Evolutionary conservation across 176 grass and related monocot species (phyloP).

Genomic region (Chrysopogon serrulatus): DNA sequence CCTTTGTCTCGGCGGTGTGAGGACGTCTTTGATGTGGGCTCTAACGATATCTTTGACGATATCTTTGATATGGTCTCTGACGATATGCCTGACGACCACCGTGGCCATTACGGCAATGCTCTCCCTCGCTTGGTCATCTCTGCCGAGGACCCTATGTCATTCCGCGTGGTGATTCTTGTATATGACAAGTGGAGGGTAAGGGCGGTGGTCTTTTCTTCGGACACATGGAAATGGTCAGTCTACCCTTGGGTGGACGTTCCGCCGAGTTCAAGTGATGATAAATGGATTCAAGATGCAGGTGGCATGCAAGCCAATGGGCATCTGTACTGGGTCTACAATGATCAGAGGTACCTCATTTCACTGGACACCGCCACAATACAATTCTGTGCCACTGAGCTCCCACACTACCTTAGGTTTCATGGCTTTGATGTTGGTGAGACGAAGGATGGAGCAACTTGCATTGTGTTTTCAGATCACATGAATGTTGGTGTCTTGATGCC

Average conservation of each 20-base stretch:
- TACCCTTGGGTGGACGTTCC: neutral
- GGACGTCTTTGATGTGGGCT: neutral
- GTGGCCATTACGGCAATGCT: neutral
- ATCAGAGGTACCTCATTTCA: neutral
- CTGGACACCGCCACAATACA: neutral
- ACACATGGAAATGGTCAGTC: neutral
- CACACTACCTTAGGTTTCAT: neutral
- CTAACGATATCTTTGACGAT: too few relatives aligned
- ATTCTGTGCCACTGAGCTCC: neutral
- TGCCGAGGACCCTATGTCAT: neutral
- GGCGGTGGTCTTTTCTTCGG: neutral
- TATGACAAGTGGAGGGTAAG: neutral
- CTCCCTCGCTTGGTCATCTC: neutral
- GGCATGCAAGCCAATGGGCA: neutral
- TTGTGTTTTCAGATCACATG: neutral
- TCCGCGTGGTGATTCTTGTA: neutral
- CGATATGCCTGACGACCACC: neutral
- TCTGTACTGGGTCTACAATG: neutral
- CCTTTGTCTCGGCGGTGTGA: neutral
- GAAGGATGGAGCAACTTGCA: neutral
- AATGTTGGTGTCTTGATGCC: neutral
- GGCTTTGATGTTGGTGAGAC: neutral
- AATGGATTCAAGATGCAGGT: neutral
- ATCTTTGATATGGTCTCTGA: neutral
- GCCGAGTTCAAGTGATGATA: neutral